Evolutionary conservation across 345 rosid genomes (phyloP).

Genomic region (Erucastrum elatum): DNA sequence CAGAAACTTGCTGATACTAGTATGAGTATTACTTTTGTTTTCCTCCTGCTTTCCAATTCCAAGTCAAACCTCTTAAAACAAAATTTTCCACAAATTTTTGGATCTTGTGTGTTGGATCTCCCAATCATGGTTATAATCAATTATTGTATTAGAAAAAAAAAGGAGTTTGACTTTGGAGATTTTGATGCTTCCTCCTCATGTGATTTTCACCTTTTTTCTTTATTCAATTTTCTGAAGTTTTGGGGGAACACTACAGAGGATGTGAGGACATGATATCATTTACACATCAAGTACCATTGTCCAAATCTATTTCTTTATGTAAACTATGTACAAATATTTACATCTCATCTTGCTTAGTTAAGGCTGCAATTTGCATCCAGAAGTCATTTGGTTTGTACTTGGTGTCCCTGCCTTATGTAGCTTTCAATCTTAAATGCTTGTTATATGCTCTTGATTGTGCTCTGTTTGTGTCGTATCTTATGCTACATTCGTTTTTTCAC

Average conservation of each 20-base stretch:
- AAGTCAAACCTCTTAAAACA: background rate
- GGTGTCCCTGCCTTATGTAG: background rate
- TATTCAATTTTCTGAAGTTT: background rate
- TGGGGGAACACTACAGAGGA: background rate
- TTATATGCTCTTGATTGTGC: background rate
- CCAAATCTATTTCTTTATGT: background rate
- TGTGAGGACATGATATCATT: background rate
- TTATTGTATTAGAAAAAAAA: background rate
- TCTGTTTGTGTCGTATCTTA: background rate
- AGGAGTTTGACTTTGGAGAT: conserved; percentile 19
- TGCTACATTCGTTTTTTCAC: background rate
- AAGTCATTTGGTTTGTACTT: background rate
- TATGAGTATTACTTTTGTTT: background rate
- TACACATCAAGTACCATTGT: background rate
- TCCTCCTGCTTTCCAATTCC: background rate
- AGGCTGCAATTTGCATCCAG: background rate
- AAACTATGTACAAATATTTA: background rate
- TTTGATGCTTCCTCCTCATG: conserved; percentile 7
- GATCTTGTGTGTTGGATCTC: conserved; percentile 24
- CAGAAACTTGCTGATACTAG: conserved; percentile 1
- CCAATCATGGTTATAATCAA: conserved; percentile 1
- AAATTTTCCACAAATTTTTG: background rate
- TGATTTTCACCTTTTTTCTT: conserved; percentile 1
- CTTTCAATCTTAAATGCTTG: conserved; percentile 13
- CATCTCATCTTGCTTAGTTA: background rate